Evolutionary conservation across 2,329 filamentous ascomycete species (phyloP), one percentile per base, ranked within the genome.

Genomic region (Penicillium janthinellum): DNA sequence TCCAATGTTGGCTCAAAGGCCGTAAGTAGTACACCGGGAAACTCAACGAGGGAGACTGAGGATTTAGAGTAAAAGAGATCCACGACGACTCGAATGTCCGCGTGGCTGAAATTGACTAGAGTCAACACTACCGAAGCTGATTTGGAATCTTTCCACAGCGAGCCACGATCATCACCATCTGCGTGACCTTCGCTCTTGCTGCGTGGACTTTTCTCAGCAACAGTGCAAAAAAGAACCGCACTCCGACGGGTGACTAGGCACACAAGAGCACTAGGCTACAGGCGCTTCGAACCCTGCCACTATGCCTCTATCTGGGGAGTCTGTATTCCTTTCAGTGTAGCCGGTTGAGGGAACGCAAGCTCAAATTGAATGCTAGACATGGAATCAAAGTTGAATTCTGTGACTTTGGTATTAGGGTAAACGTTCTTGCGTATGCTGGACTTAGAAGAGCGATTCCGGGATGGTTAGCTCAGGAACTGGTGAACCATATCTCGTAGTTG

Each of bases 231-330:
- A 5, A 41, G 20, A 5, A 25, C 10, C 20, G 22, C 5, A 45
- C 0, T 62, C 65, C 11, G 54, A 52, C 7, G 58, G 42, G 54
- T 66, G 22, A 66, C 49, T 10, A 75, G 65, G 38, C 70, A 74
- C 4, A 75, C 67, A 8, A 75, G 62, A 17, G 70, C 71, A 14
- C 64, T 64, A 17, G 70, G 22, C 42, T 71, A 67, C 34, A 75
- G 60, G 1, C 72, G 69, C 41, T 69, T 73, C 1, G 73, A 73
- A 22, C 60, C 31, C 20, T 68, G 41, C 71, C 72, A 74, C 70
- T 70, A 75, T 37, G 67, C 65, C 41, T 70, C 58, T 20, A 10
- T 41, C n/a, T 20, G 39, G 8, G n/a, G 39, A n/a, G 39, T 10
- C 17, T n/a, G 4, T n/a, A 17, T 20, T 17, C 39, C 39, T 41